Evolutionary conservation across 2,329 filamentous ascomycete genomes (phyloP), one percentile per base, ranked within the genome.

Genomic region (Macroventuria anomochaeta): DNA sequence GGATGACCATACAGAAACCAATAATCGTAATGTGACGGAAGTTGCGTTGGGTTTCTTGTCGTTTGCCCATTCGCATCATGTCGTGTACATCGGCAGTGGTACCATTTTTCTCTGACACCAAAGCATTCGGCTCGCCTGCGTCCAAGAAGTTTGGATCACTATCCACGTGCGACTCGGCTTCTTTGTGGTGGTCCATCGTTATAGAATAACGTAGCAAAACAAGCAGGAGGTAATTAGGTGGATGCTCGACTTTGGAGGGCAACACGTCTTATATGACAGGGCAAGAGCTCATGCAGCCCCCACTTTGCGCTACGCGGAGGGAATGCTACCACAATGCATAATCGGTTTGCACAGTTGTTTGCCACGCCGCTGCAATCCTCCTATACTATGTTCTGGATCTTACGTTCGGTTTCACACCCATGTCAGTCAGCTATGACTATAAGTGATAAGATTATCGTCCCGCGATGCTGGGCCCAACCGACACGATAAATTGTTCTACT

Each of bases 31-130:
- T 32, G 11, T 46, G 44, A 8, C 51, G 46, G 20, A 64, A 63
- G 17, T 57, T 63, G 10, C 61, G 58, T 2, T 46, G 59, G 1
- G 51, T 59, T 11, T 66, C 57, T 29, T 68, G 65, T 7, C 36
- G 41, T 36, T 67, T 68, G 8, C 64, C 65, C 64, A 68, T 67
- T 3, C 65, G 59, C 5, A 48, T 17, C 65, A 67, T 68, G 48
- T 63, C 62, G 7, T 38, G 52, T 1, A 20, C 38, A 39, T 69
- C 67, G 18, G 49, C 53, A 8, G 43, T 37, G 3, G 62, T 69
- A 2, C 55, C 64, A 15, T 56, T 53, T 21, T 64, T 64, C 12
- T 53, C 55, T 2, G 57, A 56, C 8, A 57, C 46, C 17, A 58
- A 7, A 2, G 34, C 41, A 33, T 58, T 50, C 3, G 38, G 34